These are phyloP conservation scores for Umbelopsis ramanniana DNA, from an alignment of 192 early-diverging fungal species.

Conservation along the genomic window DNA sequence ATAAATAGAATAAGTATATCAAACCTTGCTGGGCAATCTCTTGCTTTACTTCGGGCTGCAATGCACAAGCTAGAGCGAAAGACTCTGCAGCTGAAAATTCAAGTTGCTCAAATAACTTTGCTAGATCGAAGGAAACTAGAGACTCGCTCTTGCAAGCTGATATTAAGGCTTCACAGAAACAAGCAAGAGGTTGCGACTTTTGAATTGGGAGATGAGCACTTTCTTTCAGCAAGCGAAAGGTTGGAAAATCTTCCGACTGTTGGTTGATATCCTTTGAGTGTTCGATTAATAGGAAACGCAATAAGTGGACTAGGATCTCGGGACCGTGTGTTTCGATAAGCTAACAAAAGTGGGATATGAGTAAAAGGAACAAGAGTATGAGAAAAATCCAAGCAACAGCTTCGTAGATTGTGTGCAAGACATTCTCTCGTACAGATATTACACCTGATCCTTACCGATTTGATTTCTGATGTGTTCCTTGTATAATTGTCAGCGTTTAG, in stretches of 20 bases:
- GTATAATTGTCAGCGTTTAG: constrained; percentile 57
- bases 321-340: constrained; percentile 57
- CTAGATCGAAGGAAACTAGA: constrained; percentile 49
- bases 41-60: constrained; percentile 43
- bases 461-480: constrained; percentile 53
- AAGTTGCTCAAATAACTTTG: constrained; percentile 39
- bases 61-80: constrained; percentile 41
- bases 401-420: background rate
- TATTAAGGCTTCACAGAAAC: constrained; percentile 52
- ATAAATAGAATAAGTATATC: background rate
- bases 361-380: background rate
- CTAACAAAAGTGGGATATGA: constrained; percentile 29
- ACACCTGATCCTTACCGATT: constrained; percentile 42
- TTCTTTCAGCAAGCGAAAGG: constrained; percentile 27
- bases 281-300: constrained; percentile 34
- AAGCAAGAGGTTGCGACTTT: constrained; percentile 16
- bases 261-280: constrained; percentile 18
- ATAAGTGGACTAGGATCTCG: constrained; percentile 53
- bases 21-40: constrained; percentile 32
- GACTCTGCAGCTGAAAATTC: constrained; percentile 44
- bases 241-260: constrained; percentile 8
- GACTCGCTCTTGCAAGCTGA: constrained; percentile 49
- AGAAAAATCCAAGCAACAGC: background rate
- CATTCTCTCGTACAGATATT: background rate
- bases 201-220: constrained; percentile 18